Base-by-base conservation (phyloP, 2,329 filamentous ascomycete species). In the Fusarium sp. region DNA sequence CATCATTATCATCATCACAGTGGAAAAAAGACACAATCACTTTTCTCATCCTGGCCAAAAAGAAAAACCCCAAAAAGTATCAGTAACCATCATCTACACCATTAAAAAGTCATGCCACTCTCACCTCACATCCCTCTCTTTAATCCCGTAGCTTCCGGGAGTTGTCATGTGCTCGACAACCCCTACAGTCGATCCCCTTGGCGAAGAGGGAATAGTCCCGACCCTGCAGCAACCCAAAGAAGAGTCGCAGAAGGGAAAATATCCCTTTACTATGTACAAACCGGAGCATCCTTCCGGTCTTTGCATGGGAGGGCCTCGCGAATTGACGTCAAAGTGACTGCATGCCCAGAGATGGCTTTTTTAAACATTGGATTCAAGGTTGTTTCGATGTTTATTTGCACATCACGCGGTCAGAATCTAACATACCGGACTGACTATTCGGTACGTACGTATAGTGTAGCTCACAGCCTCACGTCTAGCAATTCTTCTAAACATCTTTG, bases 261-360 rank as follows among this genome's bases (percentile, higher is more conserved):
- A 50, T 32, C 22, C 39, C 26, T 52, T n/a, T 32, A n/a, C 22
- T 22, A 22, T 22, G 22, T 22, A 22, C 22, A 32, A 32, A 35
- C 33, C 56, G 58, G 47, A 62, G 47, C 33, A 46, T 62, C 15
- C 30, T 28, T 30, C 51, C 35, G 32, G 17, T 13, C 17, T 14
- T 39, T 11, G 44, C 8, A 33, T 33, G 17, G 39, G 20, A 43
- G 48, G 32, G 37, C 24, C 24, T 32, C 28, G 39, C n/a, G 30
- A 13, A 22, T 67, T 72, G 69, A 72, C 69, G 69, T 71, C 67
- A 72, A 67, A 56, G 63, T 71, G 69, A 70, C 56, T 63, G 41
- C 60, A 71, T 66, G 19, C 15, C 19, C 5, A 30, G 22, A 51
- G 40, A 40, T 8, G 43, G 19, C 28, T 30, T 30, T 39, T 10